Conservation (phyloP, 106 monocot species). For the Platanthera zijinensis region DNA sequence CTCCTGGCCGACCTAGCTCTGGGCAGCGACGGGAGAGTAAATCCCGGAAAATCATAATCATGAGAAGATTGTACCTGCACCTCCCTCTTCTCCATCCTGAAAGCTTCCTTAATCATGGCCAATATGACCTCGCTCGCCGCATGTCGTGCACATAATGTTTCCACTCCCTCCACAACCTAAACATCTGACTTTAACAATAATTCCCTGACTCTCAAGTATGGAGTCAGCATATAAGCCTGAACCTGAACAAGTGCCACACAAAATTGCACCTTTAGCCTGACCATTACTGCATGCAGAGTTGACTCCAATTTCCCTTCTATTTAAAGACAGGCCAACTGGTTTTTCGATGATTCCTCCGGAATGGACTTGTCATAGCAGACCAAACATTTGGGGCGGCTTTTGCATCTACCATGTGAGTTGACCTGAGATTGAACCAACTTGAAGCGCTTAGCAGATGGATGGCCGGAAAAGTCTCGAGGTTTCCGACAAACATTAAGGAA, state of each 20-base stretch:
- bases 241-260: constrained; percentile 86
- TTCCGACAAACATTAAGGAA: background rate
- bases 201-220: constrained; percentile 90
- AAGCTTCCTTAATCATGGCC: too few species aligned
- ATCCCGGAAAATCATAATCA: too few species aligned
- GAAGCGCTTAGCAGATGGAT: background rate
- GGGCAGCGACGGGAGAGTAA: too few species aligned
- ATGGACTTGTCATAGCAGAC: constrained; percentile 86
- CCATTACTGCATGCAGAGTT: constrained; percentile 65
- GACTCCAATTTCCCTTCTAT: constrained; percentile 50
- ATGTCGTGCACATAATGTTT: too few species aligned
- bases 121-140: too few species aligned
- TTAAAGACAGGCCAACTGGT: constrained; percentile 62
- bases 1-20: too few species aligned
- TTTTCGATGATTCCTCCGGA: constrained; percentile 80
- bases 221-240: constrained; percentile 93
- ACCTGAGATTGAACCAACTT: constrained; percentile 27
- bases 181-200: constrained; percentile 90
- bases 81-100: too few species aligned
- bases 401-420: constrained; percentile 40
- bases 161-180: too few species aligned
- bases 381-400: constrained; percentile 60
- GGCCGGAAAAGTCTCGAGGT: background rate
- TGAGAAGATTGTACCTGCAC: too few species aligned
- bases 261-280: constrained; percentile 55